phyloP scores from a whole-genome alignment of 345 rosid species.

The Boechera divaricarpa region DNA sequence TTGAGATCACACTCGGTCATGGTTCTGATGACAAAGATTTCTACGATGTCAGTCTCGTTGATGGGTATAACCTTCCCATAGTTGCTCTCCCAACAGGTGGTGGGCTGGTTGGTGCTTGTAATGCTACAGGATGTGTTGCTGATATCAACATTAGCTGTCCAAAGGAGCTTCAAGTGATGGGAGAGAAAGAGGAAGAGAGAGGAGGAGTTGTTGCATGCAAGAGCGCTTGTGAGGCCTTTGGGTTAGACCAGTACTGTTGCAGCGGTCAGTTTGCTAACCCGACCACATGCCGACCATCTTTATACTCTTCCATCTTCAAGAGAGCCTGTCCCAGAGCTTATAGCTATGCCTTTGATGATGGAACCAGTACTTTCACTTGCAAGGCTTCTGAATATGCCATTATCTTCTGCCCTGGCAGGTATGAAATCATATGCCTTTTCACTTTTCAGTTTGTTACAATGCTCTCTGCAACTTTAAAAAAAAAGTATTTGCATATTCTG shows the following conservation, averaged over 20 bases:
- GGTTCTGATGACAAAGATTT: constrained; percentile 57
- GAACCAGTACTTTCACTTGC: constrained; percentile 89
- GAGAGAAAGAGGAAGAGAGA: constrained; percentile 49
- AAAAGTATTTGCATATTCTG: background rate
- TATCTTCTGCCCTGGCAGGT: constrained; percentile 79
- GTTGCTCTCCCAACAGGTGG: constrained; percentile 63
- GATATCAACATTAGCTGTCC: constrained; percentile 74
- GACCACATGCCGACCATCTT: constrained; percentile 70
- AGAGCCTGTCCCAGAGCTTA: constrained; percentile 89
- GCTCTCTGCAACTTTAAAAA: background rate
- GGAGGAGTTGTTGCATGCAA: constrained; percentile 74
- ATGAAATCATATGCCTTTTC: constrained; percentile 1
- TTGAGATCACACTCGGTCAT: constrained; percentile 75
- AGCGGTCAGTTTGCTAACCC: constrained; percentile 92
- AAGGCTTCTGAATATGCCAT: constrained; percentile 74
- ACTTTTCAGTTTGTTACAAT: constrained; percentile 13
- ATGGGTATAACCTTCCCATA: constrained; percentile 88
- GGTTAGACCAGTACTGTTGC: constrained; percentile 87
- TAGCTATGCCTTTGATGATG: constrained; percentile 82
- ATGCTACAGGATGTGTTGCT: constrained; percentile 77
- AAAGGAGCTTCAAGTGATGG: constrained; percentile 86
- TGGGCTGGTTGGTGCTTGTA: constrained; percentile 68
- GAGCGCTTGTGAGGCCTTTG: constrained; percentile 91
- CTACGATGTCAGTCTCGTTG: constrained; percentile 84
- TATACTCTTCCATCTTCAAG: constrained; percentile 77